phyloP scores from a whole-genome alignment of 2,329 filamentous ascomycete species.

The Cladophialophora immunda region DNA sequence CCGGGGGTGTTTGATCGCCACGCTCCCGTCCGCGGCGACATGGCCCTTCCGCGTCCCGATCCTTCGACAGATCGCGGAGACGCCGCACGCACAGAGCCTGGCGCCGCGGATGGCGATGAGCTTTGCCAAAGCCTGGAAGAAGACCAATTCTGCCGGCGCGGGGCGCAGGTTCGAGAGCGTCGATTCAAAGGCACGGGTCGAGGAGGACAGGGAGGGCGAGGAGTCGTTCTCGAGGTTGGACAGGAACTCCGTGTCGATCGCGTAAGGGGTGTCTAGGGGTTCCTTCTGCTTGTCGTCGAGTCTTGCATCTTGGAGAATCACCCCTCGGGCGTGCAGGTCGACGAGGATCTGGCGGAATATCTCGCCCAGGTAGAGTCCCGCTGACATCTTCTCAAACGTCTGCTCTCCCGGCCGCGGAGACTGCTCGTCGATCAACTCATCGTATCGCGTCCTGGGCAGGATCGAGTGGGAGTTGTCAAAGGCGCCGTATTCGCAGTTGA shows the following conservation, averaged over 20 bases:
- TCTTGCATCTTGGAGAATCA: slow-evolving; percentile 84
- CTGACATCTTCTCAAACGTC: slow-evolving; percentile 97
- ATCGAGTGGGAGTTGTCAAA: slow-evolving; percentile 92
- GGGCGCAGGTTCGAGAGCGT: slow-evolving; percentile 7
- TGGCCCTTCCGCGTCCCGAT: slow-evolving; percentile 87
- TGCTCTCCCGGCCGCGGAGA: slow-evolving; percentile 93
- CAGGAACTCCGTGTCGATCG: slow-evolving; percentile 76
- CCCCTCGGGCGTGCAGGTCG: slow-evolving; percentile 80
- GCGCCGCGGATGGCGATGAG: slow-evolving; percentile 94
- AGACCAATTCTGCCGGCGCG: slow-evolving; percentile 18
- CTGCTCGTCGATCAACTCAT: slow-evolving; percentile 85
- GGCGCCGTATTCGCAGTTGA: slow-evolving; percentile 94
- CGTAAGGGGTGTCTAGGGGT: slow-evolving; percentile 83
- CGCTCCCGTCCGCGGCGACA: slow-evolving; percentile 76
- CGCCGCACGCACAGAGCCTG: slow-evolving; percentile 90
- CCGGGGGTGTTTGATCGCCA: slow-evolving; percentile 53
- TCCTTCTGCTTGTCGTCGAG: slow-evolving; percentile 57
- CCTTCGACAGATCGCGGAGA: slow-evolving; percentile 96
- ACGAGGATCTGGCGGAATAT: slow-evolving; percentile 88
- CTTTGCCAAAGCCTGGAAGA: slow-evolving; percentile 82
- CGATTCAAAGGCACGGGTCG: neutral
- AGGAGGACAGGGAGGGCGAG: slow-evolving; percentile 10
- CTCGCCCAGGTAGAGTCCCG: slow-evolving; percentile 91
- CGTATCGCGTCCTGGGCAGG: slow-evolving; percentile 84
- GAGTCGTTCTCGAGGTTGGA: slow-evolving; percentile 34